Evolutionary conservation across 2,329 filamentous ascomycete species (phyloP).

Genomic region (Fusarium euwallaceae): DNA sequence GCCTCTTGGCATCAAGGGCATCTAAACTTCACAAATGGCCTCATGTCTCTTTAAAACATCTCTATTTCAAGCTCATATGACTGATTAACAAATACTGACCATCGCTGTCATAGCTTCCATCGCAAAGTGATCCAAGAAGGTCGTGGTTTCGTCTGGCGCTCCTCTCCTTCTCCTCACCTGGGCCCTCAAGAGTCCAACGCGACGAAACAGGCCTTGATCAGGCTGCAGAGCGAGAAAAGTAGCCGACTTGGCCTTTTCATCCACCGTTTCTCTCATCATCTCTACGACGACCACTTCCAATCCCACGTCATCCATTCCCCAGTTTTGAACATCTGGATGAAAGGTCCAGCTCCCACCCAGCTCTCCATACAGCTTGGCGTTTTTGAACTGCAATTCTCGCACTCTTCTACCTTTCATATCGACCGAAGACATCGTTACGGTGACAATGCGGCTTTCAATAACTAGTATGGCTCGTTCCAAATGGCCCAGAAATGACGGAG

Average conservation of each 20-base stretch:
- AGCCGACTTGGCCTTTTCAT: background rate
- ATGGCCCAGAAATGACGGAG: background rate
- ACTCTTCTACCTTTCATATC: background rate
- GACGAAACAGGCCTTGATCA: background rate
- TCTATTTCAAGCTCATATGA: background rate
- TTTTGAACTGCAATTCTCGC: background rate
- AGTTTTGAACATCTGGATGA: background rate
- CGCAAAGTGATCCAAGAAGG: background rate
- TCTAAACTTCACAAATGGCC: background rate
- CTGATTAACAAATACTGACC: background rate
- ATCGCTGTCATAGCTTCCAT: background rate
- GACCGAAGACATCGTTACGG: background rate
- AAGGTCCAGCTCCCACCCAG: background rate
- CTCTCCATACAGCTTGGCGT: background rate
- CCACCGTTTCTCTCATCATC: background rate
- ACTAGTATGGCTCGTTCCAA: background rate
- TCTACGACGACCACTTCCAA: background rate
- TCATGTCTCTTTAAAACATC: background rate
- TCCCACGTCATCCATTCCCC: background rate
- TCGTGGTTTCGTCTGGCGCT: background rate
- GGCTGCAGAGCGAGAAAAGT: background rate
- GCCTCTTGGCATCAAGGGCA: background rate
- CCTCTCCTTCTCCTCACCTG: background rate
- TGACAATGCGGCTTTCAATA: background rate
- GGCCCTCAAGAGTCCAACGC: background rate